A percentile compares a stretch with the other conserved stretches of the same genome.
phyloP scores from a whole-genome alignment of 1,284 basidiomycete species.

The Tilletia walkeri region DNA sequence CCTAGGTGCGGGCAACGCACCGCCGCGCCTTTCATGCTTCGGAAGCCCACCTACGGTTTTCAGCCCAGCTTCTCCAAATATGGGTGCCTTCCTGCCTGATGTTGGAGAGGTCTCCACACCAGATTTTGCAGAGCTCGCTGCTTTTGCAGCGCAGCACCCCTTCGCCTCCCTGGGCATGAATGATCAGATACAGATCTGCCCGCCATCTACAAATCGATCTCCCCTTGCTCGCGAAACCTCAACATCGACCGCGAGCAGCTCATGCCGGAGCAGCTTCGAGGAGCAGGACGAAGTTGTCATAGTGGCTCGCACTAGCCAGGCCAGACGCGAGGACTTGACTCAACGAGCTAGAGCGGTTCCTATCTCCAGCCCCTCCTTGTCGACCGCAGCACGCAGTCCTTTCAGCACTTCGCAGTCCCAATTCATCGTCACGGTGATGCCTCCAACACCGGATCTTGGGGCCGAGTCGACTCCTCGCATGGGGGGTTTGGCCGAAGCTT shows the following conservation, averaged over 20 bases:
- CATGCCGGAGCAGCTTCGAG: conserved; percentile 11
- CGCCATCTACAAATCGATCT: not conserved
- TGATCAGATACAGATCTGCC: not conserved
- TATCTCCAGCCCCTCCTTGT: conserved; percentile 35
- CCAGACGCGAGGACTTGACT: conserved; percentile 19
- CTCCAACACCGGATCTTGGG: conserved; percentile 43
- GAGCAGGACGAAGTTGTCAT: not conserved
- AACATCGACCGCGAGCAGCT: not conserved
- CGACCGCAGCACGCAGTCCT: conserved; percentile 28
- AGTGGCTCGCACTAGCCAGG: not conserved
- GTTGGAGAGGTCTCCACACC: not conserved
- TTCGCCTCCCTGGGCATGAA: not conserved
- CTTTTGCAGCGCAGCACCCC: conserved; percentile 9
- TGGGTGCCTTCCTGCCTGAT: conserved; percentile 1
- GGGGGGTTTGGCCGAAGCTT: conserved; percentile 21
- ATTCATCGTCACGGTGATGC: conserved; percentile 46
- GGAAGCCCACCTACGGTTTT: conserved; percentile 22
- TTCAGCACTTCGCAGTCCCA: conserved; percentile 27
- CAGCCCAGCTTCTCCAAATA: conserved; percentile 15
- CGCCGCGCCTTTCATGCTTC: conserved; percentile 23
- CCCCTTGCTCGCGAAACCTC: not conserved
- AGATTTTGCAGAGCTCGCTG: not conserved
- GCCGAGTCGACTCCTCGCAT: conserved; percentile 13
- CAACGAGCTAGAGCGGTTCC: conserved; percentile 26
- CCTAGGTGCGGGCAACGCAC: conserved; percentile 18